These are phyloP conservation scores for Neurospora cerealis DNA, from an alignment of 495 filamentous ascomycete species.

Conservation along the genomic window DNA sequence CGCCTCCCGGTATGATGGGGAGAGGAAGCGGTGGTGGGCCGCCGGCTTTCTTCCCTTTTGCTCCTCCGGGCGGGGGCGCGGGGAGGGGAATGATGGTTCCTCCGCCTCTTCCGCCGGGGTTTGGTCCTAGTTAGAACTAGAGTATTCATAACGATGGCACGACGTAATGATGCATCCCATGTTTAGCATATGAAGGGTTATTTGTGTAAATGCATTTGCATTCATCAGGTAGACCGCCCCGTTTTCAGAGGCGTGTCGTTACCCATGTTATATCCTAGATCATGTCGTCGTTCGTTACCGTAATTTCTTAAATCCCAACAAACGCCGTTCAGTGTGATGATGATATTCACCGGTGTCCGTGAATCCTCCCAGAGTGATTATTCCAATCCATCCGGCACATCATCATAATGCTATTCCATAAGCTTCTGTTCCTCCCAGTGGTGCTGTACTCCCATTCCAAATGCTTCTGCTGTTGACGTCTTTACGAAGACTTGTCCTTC, in stretches of 20 bases:
- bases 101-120: not conserved
- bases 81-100: not conserved
- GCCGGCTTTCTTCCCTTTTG: not conserved
- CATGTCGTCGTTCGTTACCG: not conserved
- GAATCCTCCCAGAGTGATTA: not conserved
- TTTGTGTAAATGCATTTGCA: not conserved
- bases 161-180: not conserved
- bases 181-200: not conserved
- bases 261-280: not conserved
- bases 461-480: not conserved
- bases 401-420: not conserved
- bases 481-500: not conserved
- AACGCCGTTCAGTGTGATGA: not conserved
- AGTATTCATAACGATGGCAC: not conserved
- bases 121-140: not conserved
- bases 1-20: not conserved
- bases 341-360: not conserved
- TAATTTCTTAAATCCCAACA: not conserved
- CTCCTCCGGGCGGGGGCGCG: not conserved
- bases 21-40: not conserved
- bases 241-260: not conserved
- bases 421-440: not conserved
- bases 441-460: not conserved
- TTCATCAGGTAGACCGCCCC: not conserved
- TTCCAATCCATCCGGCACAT: not conserved